Evolutionary conservation across 2,329 filamentous ascomycete genomes (phyloP).

Genomic region (Trichoderma afroharzianum): DNA sequence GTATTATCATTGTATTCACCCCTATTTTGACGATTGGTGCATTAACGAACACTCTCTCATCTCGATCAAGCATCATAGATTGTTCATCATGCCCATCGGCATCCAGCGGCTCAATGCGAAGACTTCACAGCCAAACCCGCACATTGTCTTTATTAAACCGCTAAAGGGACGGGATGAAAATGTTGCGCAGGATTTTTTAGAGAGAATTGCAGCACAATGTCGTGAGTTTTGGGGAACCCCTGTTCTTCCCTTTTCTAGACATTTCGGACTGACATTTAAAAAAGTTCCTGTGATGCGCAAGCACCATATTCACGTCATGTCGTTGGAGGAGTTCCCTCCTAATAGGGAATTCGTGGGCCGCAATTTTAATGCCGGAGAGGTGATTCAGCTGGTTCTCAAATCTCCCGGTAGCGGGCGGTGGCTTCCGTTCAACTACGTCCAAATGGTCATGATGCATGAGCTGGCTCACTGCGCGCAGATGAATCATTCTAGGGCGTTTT

Average conservation of each 20-base stretch:
- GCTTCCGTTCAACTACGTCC: constrained; percentile 79
- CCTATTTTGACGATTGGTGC: not conserved
- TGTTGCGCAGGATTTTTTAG: constrained; percentile 66
- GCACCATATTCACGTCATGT: constrained; percentile 60
- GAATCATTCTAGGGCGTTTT: constrained; percentile 82
- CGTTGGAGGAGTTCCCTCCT: constrained; percentile 76
- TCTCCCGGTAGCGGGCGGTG: constrained; percentile 61
- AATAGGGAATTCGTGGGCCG: constrained; percentile 82
- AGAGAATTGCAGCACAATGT: constrained; percentile 78
- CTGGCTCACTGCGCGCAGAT: constrained; percentile 86
- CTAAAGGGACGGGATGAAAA: constrained; percentile 61
- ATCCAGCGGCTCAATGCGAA: constrained; percentile 76
- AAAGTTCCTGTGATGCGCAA: constrained; percentile 65
- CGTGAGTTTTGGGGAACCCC: constrained; percentile 38
- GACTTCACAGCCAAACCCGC: constrained; percentile 68
- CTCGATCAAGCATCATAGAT: not conserved
- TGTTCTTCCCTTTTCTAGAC: not conserved
- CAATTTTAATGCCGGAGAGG: constrained; percentile 87
- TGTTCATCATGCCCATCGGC: constrained; percentile 63
- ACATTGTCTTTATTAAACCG: constrained; percentile 83
- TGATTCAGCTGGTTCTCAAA: constrained; percentile 79
- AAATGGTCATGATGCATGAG: constrained; percentile 96
- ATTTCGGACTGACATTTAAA: constrained; percentile 25
- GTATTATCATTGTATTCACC: not conserved
- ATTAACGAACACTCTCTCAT: not conserved